Percentiles rank a stretch among this genome's conserved stretches.
Conservation (phyloP, 2,329 filamentous ascomycete genomes). For the Anthostomella pinea region DNA sequence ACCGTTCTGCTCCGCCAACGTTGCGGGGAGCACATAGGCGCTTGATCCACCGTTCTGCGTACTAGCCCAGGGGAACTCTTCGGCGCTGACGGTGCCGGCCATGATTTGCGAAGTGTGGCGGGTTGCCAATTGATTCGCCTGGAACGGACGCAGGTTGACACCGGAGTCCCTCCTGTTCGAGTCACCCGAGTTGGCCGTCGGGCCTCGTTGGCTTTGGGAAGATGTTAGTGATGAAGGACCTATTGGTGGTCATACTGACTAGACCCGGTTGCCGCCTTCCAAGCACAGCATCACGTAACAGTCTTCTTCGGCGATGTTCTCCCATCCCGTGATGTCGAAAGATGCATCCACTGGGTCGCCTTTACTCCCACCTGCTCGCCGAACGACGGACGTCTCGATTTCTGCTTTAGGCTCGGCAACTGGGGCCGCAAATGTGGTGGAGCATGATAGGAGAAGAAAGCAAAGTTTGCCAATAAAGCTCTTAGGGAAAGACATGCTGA, state of each 20-base stretch:
- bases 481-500: constrained; percentile 1
- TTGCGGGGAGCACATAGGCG: constrained; percentile 1
- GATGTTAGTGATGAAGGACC: background rate
- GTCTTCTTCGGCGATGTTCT: constrained; percentile 2
- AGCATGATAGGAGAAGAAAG: background rate
- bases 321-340: constrained; percentile 1
- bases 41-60: background rate
- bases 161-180: background rate
- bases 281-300: constrained; percentile 4
- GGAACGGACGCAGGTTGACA: background rate
- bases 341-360: background rate
- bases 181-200: background rate
- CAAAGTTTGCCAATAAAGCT: background rate
- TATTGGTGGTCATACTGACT: constrained; percentile 1
- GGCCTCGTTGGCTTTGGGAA: background rate
- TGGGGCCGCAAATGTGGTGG: background rate
- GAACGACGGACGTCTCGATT: background rate
- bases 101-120: background rate
- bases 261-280: background rate
- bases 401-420: background rate
- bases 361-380: background rate
- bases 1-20: background rate
- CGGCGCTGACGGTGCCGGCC: background rate
- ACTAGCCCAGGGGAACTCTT: constrained; percentile 3
- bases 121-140: background rate